Percentiles rank a stretch among this genome's conserved stretches.
Evolutionary conservation across 2,329 filamentous ascomycete genomes (phyloP).

Genomic region (Pseudogymnoascus verrucosus): DNA sequence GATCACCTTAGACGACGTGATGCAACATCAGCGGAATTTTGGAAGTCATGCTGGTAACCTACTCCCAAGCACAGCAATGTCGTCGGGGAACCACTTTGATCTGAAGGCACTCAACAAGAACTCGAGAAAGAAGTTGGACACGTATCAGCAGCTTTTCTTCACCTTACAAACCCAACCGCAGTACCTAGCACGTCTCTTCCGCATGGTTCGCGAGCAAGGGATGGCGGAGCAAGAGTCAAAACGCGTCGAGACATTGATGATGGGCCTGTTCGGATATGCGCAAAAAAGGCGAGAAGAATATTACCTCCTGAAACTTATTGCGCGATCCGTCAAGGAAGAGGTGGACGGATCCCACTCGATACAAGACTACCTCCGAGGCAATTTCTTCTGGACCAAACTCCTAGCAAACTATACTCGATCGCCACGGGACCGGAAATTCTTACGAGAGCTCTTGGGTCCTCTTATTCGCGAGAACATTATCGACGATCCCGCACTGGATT

Average conservation of each 20-base stretch:
- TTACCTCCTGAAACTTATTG: constrained; percentile 83
- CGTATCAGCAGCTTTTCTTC: constrained; percentile 97
- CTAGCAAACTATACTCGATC: constrained; percentile 83
- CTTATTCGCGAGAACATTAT: constrained; percentile 88
- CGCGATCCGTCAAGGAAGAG: constrained; percentile 76
- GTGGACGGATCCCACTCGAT: constrained; percentile 64
- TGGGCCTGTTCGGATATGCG: constrained; percentile 94
- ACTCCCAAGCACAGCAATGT: constrained; percentile 79
- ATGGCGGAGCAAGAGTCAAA: constrained; percentile 88
- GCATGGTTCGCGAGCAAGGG: constrained; percentile 71
- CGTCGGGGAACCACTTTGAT: constrained; percentile 87
- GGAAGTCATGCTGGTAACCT: constrained; percentile 81
- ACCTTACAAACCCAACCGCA: constrained; percentile 92
- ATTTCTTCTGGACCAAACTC: constrained; percentile 88
- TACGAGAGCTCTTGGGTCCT: constrained; percentile 76
- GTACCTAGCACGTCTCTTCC: constrained; percentile 85
- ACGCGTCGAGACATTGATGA: constrained; percentile 84
- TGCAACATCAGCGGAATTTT: constrained; percentile 93
- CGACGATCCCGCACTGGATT: constrained; percentile 80
- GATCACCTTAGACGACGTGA: constrained; percentile 95
- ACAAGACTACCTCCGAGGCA: constrained; percentile 81
- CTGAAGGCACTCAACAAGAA: constrained; percentile 96
- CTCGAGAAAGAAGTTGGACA: constrained; percentile 88
- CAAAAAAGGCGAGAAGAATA: constrained; percentile 97
- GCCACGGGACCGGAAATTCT: constrained; percentile 83